Evolutionary conservation across 176 grass and related monocot genomes (phyloP), one percentile per base, ranked within the genome.

Genomic region (Triticum monococcum): DNA sequence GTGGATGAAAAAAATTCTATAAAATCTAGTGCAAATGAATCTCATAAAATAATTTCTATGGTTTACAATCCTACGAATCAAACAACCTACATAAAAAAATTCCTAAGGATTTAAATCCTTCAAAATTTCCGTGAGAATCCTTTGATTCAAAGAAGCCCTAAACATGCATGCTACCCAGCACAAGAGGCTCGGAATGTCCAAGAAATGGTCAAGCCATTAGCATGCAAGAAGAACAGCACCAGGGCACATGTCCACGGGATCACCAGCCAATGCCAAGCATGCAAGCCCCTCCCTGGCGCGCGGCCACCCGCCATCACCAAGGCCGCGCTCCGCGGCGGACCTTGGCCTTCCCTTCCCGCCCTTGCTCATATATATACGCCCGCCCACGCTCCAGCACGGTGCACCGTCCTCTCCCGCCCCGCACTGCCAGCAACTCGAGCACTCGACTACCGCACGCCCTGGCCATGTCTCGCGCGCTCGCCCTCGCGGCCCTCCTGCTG

Each of bases 391-490:
- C 56, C 56, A 22, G 2, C 56, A 59, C 56, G 56, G 18, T 22
- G 56, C 56, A 59, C 56, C 20, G 20, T 22, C 48, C 46, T 37
- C 46, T 24, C 46, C 66, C 46, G 20, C 45, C 45, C 72, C 16
- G 41, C 72, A 50, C 24, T 2, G 41, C 72, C 72, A 50, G 40
- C 71, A 50, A 0, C 72, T 75, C 41, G 72, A 75, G 24, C 13
- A 50, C 56, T 59, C 56, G 6, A 8, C 56, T 8, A 18, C 4
- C 72, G 46, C 72, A 2, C 41, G 28, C 17, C 56, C 56, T 59
- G 7, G 56, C 11, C 68, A 90, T 90, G 89, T 65, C 89, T 64
- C 84, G 89, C 54, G 79, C 84, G 24, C 56, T 90, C 72, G 64
- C 38, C 79, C 32, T 90, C 17, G 56, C 32, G 23, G 73, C 32